phyloP scores from a whole-genome alignment of 306 rosid genomes.

The Adenanthera pavonina region DNA sequence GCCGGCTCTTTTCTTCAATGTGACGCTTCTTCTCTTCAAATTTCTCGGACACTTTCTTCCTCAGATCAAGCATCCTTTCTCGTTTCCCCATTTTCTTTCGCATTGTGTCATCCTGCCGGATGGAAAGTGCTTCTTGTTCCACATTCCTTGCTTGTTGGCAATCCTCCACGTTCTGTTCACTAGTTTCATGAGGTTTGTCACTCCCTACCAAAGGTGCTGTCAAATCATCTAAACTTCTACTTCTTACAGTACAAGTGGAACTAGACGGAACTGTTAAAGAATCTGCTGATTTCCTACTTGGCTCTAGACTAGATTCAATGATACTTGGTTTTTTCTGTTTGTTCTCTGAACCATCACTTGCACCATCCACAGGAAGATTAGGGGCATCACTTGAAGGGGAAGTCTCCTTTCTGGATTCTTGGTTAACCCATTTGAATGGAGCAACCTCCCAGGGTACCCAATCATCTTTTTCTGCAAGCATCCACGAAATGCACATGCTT shows the following conservation, averaged over 20 bases:
- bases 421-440: constrained; percentile 82
- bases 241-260: constrained; percentile 38
- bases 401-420: constrained; percentile 58
- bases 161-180: constrained; percentile 46
- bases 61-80: constrained; percentile 76
- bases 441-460: constrained; percentile 81
- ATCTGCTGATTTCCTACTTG: constrained; percentile 51
- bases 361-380: constrained; percentile 41
- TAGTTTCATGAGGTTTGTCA: constrained; percentile 43
- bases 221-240: constrained; percentile 48
- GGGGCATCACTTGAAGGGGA: constrained; percentile 42
- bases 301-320: constrained; percentile 43
- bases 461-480: constrained; percentile 88
- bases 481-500: constrained; percentile 74
- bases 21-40: constrained; percentile 85
- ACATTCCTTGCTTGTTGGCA: constrained; percentile 36
- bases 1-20: constrained; percentile 74
- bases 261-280: constrained; percentile 33
- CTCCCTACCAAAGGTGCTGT: constrained; percentile 56
- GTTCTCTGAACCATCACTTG: constrained; percentile 44
- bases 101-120: constrained; percentile 58
- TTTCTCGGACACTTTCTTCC: constrained; percentile 86
- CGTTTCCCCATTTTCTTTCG: constrained; percentile 70
- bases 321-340: constrained; percentile 37
- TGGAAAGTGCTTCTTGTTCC: constrained; percentile 38